Conservation (phyloP, 2,329 filamentous ascomycete genomes). For the Phialophora tarda region DNA sequence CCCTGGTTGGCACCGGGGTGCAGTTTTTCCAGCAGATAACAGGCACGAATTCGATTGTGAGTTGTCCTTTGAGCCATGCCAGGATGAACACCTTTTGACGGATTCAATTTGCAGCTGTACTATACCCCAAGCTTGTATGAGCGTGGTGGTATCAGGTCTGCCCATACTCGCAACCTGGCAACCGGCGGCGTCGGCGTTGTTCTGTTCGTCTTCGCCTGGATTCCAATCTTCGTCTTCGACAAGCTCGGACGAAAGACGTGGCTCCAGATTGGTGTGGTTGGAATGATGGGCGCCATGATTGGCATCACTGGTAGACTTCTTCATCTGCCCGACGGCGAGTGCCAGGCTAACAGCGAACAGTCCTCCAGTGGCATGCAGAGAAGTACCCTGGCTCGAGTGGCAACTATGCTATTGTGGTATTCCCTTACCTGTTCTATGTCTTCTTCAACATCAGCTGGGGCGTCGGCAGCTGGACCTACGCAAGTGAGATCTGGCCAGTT, state of each 20-base stretch:
- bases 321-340: neutral
- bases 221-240: constrained; percentile 55
- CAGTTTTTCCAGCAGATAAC: no score
- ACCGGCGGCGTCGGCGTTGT: constrained; percentile 52
- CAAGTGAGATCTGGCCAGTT: constrained; percentile 51
- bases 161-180: no score
- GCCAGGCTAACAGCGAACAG: no score
- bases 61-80: no score
- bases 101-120: no score
- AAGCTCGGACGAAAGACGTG: constrained; percentile 45
- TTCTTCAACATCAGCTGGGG: constrained; percentile 54
- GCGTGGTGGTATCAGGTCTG: no score
- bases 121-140: no score
- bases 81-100: no score
- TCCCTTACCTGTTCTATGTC: constrained; percentile 54
- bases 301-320: constrained; percentile 17
- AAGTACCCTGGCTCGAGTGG: constrained; percentile 48
- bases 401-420: constrained; percentile 55
- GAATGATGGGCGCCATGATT: constrained; percentile 25
- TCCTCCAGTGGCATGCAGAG: constrained; percentile 26
- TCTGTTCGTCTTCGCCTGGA: constrained; percentile 55
- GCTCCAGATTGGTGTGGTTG: constrained; percentile 23
- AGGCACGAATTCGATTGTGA: no score
- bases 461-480: constrained; percentile 47
- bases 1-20: no score